These are phyloP conservation scores for Thalia dealbata DNA, from an alignment of 176 grass and related monocot genomes.

Conservation along the genomic window DNA sequence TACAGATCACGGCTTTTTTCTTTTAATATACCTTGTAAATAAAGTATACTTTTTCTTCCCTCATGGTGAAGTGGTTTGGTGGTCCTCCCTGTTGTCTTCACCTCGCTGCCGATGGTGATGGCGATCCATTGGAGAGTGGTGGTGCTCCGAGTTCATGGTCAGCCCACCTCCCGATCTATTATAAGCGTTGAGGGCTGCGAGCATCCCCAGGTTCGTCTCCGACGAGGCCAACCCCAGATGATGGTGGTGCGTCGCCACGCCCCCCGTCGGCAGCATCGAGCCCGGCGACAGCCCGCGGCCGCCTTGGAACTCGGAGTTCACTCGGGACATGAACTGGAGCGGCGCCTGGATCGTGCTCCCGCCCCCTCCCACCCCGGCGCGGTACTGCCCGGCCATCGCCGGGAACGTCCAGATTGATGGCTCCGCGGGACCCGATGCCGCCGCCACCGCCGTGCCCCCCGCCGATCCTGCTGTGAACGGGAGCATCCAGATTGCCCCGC, in stretches of 20 bases:
- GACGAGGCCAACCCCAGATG: conserved; percentile 47
- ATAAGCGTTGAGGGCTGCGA: conserved; percentile 63
- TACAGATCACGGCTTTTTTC: background rate
- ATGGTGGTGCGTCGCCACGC: conserved; percentile 16
- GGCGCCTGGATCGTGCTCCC: conserved; percentile 65
- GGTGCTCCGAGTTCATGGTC: conserved; percentile 17
- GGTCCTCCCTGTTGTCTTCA: conserved; percentile 17
- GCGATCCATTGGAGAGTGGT: conserved; percentile 1
- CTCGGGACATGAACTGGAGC: conserved; percentile 36
- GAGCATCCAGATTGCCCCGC: conserved; percentile 82
- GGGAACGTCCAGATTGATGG: conserved; percentile 70
- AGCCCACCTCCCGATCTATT: conserved; percentile 27
- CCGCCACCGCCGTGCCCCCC: conserved; percentile 4
- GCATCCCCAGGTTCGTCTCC: conserved; percentile 61
- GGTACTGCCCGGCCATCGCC: conserved; percentile 22
- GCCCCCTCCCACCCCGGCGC: conserved; percentile 16
- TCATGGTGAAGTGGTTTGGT: conserved; percentile 18
- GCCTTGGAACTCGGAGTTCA: conserved; percentile 25
- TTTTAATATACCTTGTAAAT: background rate
- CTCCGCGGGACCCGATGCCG: conserved; percentile 38
- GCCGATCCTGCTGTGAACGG: conserved; percentile 44
- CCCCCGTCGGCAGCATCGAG: conserved; percentile 12
- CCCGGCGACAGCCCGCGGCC: conserved; percentile 24
- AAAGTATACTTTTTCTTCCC: background rate
- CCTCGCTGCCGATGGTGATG: conserved; percentile 11